phyloP scores from a whole-genome alignment of 805 yeast genomes.

The Saccharomycopsis schoenii region DNA sequence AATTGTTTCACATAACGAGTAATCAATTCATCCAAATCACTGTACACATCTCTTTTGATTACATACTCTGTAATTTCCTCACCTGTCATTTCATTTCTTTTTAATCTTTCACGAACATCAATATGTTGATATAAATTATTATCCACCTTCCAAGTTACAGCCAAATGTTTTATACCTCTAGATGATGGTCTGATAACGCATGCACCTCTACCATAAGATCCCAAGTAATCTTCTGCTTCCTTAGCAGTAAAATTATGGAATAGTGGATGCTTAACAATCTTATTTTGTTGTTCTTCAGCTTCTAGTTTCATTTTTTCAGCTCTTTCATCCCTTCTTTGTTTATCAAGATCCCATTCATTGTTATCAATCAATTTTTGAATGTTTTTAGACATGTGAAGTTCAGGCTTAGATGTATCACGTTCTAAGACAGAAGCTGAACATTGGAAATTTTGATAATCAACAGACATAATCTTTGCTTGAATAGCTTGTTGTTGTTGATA shows the following conservation, averaged over 20 bases:
- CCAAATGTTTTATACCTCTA: conserved; percentile 76
- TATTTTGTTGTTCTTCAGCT: conserved; percentile 55
- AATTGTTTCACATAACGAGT: conserved; percentile 79
- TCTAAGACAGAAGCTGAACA: conserved; percentile 67
- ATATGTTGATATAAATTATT: conserved; percentile 86
- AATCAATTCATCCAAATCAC: conserved; percentile 89
- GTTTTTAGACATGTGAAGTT: conserved; percentile 18
- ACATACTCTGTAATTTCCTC: conserved; percentile 45
- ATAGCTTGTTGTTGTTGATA: conserved; percentile 67
- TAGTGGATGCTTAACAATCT: conserved; percentile 85
- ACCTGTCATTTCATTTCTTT: conserved; percentile 54
- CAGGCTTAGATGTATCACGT: conserved; percentile 48
- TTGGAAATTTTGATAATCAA: conserved; percentile 64
- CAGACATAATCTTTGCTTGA: conserved; percentile 64
- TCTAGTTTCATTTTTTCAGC: conserved; percentile 51
- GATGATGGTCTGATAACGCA: conserved; percentile 93
- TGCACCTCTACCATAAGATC: conserved; percentile 83
- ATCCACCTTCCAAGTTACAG: conserved; percentile 94
- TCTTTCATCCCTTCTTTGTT: conserved; percentile 57
- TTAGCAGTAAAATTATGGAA: conserved; percentile 72
- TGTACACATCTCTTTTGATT: conserved; percentile 62
- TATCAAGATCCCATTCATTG: conserved; percentile 72
- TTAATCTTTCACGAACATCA: conserved; percentile 68
- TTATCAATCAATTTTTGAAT: conserved; percentile 30
- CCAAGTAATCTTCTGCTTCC: conserved; percentile 90